Conservation (phyloP, 2,329 filamentous ascomycete species). For the Cercospora nicotianae region DNA sequence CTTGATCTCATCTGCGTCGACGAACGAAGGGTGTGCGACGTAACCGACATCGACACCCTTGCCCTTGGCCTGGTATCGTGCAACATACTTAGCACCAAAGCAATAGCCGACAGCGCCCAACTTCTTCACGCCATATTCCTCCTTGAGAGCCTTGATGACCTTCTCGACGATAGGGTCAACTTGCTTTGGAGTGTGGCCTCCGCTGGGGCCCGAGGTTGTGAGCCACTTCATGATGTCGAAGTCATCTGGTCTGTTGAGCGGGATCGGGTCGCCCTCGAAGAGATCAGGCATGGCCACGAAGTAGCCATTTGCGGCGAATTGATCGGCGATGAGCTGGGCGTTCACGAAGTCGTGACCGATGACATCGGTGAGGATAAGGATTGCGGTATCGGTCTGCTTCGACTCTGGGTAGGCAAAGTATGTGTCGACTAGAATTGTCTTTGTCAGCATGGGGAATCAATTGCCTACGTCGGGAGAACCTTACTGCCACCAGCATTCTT, state of each 20-base stretch:
- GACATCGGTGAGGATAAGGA: constrained; percentile 60
- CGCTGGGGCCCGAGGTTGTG: constrained; percentile 33
- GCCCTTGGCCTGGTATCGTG: constrained; percentile 60
- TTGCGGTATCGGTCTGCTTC: constrained; percentile 55
- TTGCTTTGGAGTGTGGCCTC: constrained; percentile 43
- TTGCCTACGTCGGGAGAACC: background rate
- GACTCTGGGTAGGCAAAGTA: constrained; percentile 58
- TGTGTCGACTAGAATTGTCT: constrained; percentile 49
- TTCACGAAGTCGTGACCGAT: constrained; percentile 58
- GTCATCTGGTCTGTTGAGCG: constrained; percentile 53
- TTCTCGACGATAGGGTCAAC: constrained; percentile 57
- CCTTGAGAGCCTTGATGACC: constrained; percentile 50
- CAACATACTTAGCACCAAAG: constrained; percentile 57
- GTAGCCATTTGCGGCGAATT: constrained; percentile 73
- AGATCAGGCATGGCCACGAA: constrained; percentile 67
- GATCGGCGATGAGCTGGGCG: constrained; percentile 65
- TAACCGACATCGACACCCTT: constrained; percentile 68
- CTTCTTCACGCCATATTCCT: constrained; percentile 50
- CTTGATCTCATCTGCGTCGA: constrained; percentile 61
- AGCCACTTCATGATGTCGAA: constrained; percentile 56
- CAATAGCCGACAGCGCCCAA: constrained; percentile 51
- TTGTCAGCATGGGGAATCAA: background rate
- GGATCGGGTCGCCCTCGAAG: constrained; percentile 65
- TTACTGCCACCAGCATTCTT: constrained; percentile 39
- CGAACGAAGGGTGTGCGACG: constrained; percentile 74